Evolutionary conservation across 2,329 filamentous ascomycete genomes (phyloP), one percentile per base, ranked within the genome.

Genomic region (Orbilia javanica): DNA sequence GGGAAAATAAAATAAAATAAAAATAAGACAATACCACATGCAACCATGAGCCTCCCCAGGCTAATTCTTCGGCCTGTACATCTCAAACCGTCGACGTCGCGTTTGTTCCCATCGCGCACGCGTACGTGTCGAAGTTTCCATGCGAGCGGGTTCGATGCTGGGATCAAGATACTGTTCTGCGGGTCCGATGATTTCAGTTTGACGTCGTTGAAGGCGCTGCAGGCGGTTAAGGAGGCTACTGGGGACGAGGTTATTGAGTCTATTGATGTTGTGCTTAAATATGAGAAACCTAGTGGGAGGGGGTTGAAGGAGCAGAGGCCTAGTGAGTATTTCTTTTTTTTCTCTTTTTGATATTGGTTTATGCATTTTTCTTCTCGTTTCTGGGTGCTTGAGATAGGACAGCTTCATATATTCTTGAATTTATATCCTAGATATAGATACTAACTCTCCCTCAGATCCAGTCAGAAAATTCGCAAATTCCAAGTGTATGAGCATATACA

Each of bases 101-200:
- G 46, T n/a, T 55, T 27, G 15, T 10, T 39, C 13, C 29, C 22
- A 18, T 20, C 20, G 8, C 65, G n/a, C n/a, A n/a, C n/a, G n/a
- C n/a, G n/a, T n/a, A n/a, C n/a, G n/a, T n/a, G n/a, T n/a, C n/a
- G 73, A 15, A 8, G 66, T n/a, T 71, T 77, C 20, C 73, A 77
- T 29, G 29, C 65, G 4, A 71, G 52, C 18, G 50, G 48, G 25
- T 46, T 53, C 11, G 10, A 52, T 18, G 22, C 57, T 0, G 55
- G 73, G 6, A 86, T 99, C 34, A 88, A 90, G 36, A 93, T 99
- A 67, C 88, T 99, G 3, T 99, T 97, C 85, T 98, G 94, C 85
- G 96, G 96, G 79, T 96, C 95, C 2, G 96, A 99, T 84, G 87
- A 90, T 1, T 97, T 98, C 84, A 97, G 95, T 85, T 91, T 91